Conservation (phyloP, 2,329 filamentous ascomycete genomes). For the Ophiocordyceps australis region DNA sequence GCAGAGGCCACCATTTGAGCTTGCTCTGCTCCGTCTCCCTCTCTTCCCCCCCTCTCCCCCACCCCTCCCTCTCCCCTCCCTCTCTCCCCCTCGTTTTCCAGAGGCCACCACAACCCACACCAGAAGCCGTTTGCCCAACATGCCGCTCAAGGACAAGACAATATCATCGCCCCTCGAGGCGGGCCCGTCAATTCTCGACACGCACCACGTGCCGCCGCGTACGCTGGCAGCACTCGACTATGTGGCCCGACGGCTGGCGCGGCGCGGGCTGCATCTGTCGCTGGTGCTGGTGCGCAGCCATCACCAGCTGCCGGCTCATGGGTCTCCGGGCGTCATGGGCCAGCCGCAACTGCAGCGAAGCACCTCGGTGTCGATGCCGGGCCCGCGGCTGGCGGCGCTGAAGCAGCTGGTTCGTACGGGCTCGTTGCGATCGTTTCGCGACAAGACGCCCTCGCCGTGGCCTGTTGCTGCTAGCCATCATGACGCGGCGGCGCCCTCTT, state of each 20-base stretch:
- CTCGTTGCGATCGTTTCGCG: conserved; percentile 4
- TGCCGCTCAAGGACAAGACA: conserved; percentile 32
- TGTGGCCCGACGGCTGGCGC: conserved; percentile 33
- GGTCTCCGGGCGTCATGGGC: conserved; percentile 7
- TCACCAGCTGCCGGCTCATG: conserved; percentile 28
- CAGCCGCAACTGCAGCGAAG: no score
- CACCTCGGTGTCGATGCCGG: conserved; percentile 3
- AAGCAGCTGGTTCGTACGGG: conserved; percentile 13
- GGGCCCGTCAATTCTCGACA: conserved; percentile 38
- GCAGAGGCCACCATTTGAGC: no score
- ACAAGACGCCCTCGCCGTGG: conserved; percentile 4
- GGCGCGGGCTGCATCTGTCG: conserved; percentile 35
- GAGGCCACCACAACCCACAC: no score
- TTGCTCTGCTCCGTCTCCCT: no score
- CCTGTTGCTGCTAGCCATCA: not conserved
- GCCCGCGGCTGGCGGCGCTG: conserved; percentile 9
- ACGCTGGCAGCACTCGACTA: conserved; percentile 39
- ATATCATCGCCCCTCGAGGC: conserved; percentile 49
- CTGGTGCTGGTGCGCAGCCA: conserved; percentile 38
- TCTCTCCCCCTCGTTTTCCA: no score
- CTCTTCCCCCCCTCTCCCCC: no score
- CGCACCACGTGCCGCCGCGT: conserved; percentile 35
- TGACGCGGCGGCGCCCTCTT: conserved; percentile 6
- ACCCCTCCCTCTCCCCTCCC: no score
- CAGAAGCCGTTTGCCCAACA: no score